Evolutionary conservation across 345 rosid genomes (phyloP).

Genomic region (Microthlaspi erraticum): DNA sequence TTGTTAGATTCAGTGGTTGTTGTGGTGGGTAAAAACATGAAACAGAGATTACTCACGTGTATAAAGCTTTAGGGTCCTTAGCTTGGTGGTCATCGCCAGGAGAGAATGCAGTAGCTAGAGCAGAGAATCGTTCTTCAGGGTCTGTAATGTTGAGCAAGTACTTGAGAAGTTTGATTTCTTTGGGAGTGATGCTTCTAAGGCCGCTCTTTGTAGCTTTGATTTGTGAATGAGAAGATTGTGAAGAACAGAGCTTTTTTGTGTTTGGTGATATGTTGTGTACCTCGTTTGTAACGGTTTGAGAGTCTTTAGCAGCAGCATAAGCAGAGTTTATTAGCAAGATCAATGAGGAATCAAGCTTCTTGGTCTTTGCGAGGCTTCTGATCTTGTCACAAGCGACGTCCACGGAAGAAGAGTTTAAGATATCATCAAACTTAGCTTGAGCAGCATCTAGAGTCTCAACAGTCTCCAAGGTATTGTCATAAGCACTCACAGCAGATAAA

Average conservation of each 20-base stretch:
- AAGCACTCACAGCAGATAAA: slow-evolving; percentile 84
- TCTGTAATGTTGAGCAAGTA: slow-evolving; percentile 84
- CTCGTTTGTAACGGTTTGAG: slow-evolving; percentile 76
- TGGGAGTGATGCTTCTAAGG: slow-evolving; percentile 85
- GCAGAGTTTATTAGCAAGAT: slow-evolving; percentile 82
- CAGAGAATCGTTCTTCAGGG: slow-evolving; percentile 95
- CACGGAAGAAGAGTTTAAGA: slow-evolving; percentile 76
- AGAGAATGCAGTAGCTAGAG: slow-evolving; percentile 85
- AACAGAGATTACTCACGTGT: slow-evolving; percentile 62
- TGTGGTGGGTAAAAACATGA: no score
- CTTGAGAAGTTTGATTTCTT: slow-evolving; percentile 86
- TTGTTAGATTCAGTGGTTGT: no score
- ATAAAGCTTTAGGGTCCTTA: slow-evolving; percentile 70
- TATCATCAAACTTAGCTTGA: slow-evolving; percentile 87
- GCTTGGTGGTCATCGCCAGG: slow-evolving; percentile 76
- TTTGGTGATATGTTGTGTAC: slow-evolving; percentile 34
- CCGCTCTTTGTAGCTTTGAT: slow-evolving; percentile 81
- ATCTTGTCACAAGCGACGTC: slow-evolving; percentile 88
- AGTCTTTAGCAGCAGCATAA: slow-evolving; percentile 90
- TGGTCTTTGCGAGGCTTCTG: slow-evolving; percentile 79
- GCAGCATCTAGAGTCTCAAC: slow-evolving; percentile 77
- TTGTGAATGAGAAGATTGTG: slow-evolving; percentile 4
- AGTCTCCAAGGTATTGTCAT: slow-evolving; percentile 74
- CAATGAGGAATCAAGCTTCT: slow-evolving; percentile 90
- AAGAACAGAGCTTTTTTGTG: not conserved